Conservation (phyloP, 2,329 filamentous ascomycete genomes). For the Penicillium aurantiogriseum region DNA sequence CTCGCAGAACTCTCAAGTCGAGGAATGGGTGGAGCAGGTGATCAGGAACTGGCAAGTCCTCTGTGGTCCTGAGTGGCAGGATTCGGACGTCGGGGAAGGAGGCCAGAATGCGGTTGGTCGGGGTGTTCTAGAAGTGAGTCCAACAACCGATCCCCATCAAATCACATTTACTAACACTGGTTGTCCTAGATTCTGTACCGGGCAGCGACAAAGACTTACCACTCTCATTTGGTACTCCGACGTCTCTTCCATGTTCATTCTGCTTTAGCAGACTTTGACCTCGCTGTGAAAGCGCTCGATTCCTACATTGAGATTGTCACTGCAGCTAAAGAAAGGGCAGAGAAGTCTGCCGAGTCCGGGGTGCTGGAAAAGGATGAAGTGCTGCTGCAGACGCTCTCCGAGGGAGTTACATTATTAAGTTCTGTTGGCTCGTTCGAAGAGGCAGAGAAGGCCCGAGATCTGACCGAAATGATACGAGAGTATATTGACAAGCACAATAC, state of each 20-base stretch:
- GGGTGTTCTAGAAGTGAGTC: constrained; percentile 66
- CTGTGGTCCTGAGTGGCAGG: constrained; percentile 75
- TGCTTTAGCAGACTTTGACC: constrained; percentile 83
- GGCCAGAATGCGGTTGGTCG: constrained; percentile 74
- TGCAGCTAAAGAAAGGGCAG: constrained; percentile 77
- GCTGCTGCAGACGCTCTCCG: constrained; percentile 73
- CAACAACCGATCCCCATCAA: background rate
- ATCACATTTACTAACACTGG: constrained; percentile 15
- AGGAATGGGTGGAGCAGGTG: constrained; percentile 75
- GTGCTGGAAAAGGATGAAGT: constrained; percentile 77
- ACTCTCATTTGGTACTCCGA: constrained; percentile 84
- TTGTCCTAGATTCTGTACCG: constrained; percentile 71
- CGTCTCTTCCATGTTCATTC: constrained; percentile 86
- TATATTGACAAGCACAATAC: constrained; percentile 65
- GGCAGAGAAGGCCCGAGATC: constrained; percentile 72
- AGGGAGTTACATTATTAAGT: constrained; percentile 77
- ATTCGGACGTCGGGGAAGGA: constrained; percentile 76
- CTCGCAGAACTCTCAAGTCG: constrained; percentile 73
- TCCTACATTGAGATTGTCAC: constrained; percentile 88
- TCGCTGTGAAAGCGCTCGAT: constrained; percentile 86
- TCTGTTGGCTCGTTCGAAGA: constrained; percentile 73
- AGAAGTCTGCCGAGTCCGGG: constrained; percentile 63
- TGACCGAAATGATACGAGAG: constrained; percentile 69
- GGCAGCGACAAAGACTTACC: constrained; percentile 88
- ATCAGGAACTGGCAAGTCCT: constrained; percentile 83